Evolutionary conservation across 1,284 basidiomycete species (phyloP).

Genomic region (Malassezia restricta): DNA sequence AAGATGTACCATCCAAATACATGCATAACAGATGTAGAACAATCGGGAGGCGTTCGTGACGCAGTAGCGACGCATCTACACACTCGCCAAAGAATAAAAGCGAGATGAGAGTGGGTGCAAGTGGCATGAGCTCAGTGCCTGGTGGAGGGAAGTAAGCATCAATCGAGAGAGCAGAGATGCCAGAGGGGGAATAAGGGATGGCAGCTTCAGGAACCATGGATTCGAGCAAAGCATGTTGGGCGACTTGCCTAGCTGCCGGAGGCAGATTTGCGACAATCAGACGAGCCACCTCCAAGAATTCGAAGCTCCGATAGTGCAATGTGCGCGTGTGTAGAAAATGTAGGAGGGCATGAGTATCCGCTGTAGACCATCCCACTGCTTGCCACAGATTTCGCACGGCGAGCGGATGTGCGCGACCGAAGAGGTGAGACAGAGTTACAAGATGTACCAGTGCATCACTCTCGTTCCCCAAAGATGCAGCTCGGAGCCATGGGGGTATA

Average conservation of each 20-base stretch:
- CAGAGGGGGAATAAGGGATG: background rate
- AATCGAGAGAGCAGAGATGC: background rate
- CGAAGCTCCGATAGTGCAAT: background rate
- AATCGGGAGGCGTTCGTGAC: conserved; percentile 51
- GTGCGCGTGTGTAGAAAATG: conserved; percentile 1
- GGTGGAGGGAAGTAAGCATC: background rate
- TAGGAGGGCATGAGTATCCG: background rate
- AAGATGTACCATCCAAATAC: conserved; percentile 63
- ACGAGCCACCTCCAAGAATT: conserved; percentile 2
- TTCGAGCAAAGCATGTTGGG: background rate
- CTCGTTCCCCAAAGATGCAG: background rate
- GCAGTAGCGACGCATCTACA: background rate
- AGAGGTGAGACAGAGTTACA: conserved; percentile 61
- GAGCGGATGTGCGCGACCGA: conserved; percentile 62
- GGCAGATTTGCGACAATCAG: background rate
- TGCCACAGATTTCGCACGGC: conserved; percentile 66
- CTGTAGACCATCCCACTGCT: background rate
- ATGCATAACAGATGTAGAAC: conserved; percentile 71
- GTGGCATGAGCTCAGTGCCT: background rate
- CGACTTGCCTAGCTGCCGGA: background rate
- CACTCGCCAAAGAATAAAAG: conserved; percentile 11
- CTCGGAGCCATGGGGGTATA: conserved; percentile 5
- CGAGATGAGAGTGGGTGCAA: conserved; percentile 1
- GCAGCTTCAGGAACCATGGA: background rate
- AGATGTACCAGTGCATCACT: background rate